Percentiles rank a stretch among this genome's conserved stretches.
Conservation (phyloP, 371 early-diverging fungal genomes). For the Saksenaea vasiformis region DNA sequence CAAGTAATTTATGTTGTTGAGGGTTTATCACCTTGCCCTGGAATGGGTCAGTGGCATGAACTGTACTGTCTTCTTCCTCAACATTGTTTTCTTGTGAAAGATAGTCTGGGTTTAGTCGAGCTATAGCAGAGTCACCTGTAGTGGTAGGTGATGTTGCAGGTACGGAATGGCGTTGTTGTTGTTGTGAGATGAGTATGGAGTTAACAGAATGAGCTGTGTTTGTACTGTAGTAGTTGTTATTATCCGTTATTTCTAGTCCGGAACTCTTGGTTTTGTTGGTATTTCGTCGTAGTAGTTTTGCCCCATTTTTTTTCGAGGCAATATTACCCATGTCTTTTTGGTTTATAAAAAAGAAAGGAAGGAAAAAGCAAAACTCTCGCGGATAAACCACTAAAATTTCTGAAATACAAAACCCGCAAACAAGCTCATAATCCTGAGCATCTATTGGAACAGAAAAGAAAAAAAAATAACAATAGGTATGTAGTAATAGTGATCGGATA, state of each 20-base stretch:
- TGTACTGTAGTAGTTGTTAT: conserved; percentile 25
- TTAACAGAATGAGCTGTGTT: conserved; percentile 32
- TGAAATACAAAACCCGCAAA: neutral
- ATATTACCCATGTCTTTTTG: conserved; percentile 14
- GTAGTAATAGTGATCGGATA: neutral
- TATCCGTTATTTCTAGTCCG: conserved; percentile 17
- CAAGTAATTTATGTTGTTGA: conserved; percentile 39
- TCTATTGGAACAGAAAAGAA: neutral
- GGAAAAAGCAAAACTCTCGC: neutral
- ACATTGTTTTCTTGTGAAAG: conserved; percentile 1
- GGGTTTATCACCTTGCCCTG: conserved; percentile 36
- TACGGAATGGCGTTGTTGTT: conserved; percentile 9
- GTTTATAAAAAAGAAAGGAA: neutral
- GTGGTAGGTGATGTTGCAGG: neutral
- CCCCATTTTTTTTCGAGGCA: conserved; percentile 15
- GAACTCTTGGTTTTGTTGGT: conserved; percentile 9
- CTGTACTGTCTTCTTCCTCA: neutral
- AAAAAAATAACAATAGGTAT: neutral
- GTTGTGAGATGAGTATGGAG: conserved; percentile 32
- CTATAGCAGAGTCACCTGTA: neutral
- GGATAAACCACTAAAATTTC: conserved; percentile 5
- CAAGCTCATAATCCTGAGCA: neutral
- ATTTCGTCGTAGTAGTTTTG: conserved; percentile 8
- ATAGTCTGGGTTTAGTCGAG: conserved; percentile 22
- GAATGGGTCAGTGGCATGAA: conserved; percentile 15